phyloP scores from a whole-genome alignment of 805 yeast species.

The Wickerhamiella sergipiensis region DNA sequence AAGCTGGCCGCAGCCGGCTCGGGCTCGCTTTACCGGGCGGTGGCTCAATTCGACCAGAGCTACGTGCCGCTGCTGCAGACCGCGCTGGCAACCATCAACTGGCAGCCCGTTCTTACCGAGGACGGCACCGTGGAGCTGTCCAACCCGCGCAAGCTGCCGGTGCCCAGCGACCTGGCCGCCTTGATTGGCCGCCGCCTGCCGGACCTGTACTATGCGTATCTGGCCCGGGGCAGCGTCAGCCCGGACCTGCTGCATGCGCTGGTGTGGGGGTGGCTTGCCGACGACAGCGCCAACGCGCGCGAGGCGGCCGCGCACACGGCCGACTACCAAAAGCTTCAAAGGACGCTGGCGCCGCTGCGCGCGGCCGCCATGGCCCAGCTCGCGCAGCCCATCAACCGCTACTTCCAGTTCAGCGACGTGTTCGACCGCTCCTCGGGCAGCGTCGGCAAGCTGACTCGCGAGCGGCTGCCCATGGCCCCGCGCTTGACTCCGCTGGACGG shows the following conservation, averaged over 20 bases:
- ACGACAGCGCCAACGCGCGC: conserved; percentile 33
- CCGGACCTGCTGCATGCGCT: conserved; percentile 53
- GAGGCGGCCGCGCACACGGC: conserved; percentile 26
- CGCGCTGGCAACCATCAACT: conserved; percentile 56
- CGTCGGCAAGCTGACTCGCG: background rate
- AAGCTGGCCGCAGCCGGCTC: conserved; percentile 19
- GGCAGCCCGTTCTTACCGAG: conserved; percentile 56
- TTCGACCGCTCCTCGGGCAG: conserved; percentile 11
- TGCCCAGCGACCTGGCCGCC: conserved; percentile 73
- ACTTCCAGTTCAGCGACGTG: conserved; percentile 64
- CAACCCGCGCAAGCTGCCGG: conserved; percentile 28
- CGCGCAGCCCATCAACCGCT: conserved; percentile 64
- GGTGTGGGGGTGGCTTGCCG: conserved; percentile 40
- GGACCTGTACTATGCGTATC: conserved; percentile 70
- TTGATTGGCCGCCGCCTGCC: conserved; percentile 76
- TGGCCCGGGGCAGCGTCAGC: conserved; percentile 60
- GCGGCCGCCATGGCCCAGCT: conserved; percentile 53
- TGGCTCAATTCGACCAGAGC: conserved; percentile 15
- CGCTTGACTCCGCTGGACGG: background rate
- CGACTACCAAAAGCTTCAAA: conserved; percentile 38
- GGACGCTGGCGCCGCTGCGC: conserved; percentile 31
- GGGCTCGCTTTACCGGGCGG: conserved; percentile 21
- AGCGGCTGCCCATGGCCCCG: background rate
- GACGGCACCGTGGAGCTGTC: conserved; percentile 58
- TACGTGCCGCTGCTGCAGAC: conserved; percentile 39